Evolutionary conservation across 257 asterid genomes (phyloP).

Genomic region (Echites panduratus): DNA sequence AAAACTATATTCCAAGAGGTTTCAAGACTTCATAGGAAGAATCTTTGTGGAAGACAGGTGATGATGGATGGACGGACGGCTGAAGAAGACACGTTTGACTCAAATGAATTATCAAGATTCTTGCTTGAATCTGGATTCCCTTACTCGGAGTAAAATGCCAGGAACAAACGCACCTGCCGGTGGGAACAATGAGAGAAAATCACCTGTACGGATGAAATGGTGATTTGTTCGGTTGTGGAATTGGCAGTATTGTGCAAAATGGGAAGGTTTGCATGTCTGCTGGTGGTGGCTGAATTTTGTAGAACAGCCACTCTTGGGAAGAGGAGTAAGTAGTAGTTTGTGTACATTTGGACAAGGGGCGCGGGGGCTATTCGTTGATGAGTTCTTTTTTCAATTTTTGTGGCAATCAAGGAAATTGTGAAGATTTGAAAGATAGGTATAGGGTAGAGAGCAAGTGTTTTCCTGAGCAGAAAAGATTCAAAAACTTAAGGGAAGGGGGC

Average conservation of each 20-base stretch:
- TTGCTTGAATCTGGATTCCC: constrained; percentile 26
- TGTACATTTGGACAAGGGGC: constrained; percentile 41
- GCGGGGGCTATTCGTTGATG: constrained; percentile 29
- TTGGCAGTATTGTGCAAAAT: background rate
- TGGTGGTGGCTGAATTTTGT: constrained; percentile 61
- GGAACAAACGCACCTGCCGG: background rate
- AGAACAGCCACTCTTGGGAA: constrained; percentile 48
- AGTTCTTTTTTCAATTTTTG: constrained; percentile 26
- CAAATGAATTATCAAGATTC: constrained; percentile 22
- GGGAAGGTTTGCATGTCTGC: constrained; percentile 16
- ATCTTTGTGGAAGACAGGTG: constrained; percentile 70
- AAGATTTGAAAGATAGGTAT: constrained; percentile 49
- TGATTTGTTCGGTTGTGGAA: background rate
- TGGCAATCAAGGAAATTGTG: constrained; percentile 34
- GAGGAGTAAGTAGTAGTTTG: constrained; percentile 27
- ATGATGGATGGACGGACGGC: no score
- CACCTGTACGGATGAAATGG: background rate
- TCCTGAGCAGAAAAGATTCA: constrained; percentile 38
- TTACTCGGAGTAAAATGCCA: background rate
- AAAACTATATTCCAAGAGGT: constrained; percentile 76
- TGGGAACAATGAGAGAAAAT: background rate
- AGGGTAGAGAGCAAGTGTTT: constrained; percentile 42
- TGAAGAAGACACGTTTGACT: background rate
- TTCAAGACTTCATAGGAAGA: constrained; percentile 77
- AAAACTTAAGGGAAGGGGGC: constrained; percentile 29